Percentiles rank a stretch among this genome's conserved stretches.
phyloP scores from a whole-genome alignment of 2,329 filamentous ascomycete species.

The Neofusicoccum parvum region DNA sequence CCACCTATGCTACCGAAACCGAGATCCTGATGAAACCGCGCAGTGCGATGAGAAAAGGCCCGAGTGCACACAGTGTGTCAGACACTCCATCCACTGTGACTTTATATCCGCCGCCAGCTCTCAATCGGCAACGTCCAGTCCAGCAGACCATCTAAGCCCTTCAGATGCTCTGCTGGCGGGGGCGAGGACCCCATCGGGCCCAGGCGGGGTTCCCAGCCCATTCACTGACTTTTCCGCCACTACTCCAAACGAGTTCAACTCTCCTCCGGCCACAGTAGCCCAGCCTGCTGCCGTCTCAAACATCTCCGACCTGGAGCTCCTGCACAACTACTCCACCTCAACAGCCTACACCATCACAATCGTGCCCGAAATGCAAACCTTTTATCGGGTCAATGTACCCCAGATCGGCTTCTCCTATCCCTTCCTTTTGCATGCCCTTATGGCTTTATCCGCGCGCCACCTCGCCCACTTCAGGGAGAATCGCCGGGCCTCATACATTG shows the following conservation, averaged over 20 bases:
- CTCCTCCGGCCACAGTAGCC: too few species aligned
- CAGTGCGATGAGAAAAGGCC: conserved; percentile 36
- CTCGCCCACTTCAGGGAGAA: conserved; percentile 25
- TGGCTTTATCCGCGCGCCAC: conserved; percentile 50
- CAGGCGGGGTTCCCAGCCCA: neutral
- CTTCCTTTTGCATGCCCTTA: conserved; percentile 48
- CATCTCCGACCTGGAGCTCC: conserved; percentile 32
- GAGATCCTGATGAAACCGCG: neutral
- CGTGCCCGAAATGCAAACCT: conserved; percentile 26
- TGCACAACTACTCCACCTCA: conserved; percentile 36
- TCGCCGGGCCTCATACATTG: neutral
- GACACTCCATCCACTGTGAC: conserved; percentile 32
- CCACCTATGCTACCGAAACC: neutral
- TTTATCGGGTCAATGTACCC: conserved; percentile 30
- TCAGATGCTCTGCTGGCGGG: neutral
- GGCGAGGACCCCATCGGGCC: neutral
- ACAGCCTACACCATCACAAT: conserved; percentile 31
- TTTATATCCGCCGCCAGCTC: conserved; percentile 26
- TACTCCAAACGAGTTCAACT: neutral
- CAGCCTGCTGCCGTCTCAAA: conserved; percentile 21
- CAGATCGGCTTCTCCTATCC: conserved; percentile 44
- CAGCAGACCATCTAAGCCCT: neutral
- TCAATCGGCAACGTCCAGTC: neutral
- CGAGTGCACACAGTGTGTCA: conserved; percentile 34
- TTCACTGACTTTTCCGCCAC: neutral